Conservation (phyloP, 2,329 filamentous ascomycete species). For the Magnaporthiopsis incrustans region DNA sequence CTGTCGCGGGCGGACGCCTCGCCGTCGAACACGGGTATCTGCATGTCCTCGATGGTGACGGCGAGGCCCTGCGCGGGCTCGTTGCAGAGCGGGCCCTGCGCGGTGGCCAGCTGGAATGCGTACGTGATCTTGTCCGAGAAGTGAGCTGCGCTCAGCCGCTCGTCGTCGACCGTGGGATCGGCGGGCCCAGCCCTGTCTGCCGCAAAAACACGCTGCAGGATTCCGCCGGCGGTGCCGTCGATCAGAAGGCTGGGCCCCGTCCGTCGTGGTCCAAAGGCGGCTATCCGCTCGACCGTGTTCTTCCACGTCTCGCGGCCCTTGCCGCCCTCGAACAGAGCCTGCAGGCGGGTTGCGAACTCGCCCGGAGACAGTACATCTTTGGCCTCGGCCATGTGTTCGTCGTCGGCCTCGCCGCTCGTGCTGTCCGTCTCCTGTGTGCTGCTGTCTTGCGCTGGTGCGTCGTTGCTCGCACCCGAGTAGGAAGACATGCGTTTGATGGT, state of each 20-base stretch:
- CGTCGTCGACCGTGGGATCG: slow-evolving; percentile 36
- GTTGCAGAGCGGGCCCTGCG: slow-evolving; percentile 82
- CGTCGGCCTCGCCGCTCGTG: slow-evolving; percentile 26
- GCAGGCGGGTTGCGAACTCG: slow-evolving; percentile 71
- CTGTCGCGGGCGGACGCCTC: slow-evolving; percentile 50
- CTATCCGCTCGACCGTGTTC: slow-evolving; percentile 68
- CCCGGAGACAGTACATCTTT: slow-evolving; percentile 54
- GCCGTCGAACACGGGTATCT: slow-evolving; percentile 48
- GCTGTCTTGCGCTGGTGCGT: slow-evolving; percentile 12
- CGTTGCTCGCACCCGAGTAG: slow-evolving; percentile 47
- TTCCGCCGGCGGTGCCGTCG: slow-evolving; percentile 65
- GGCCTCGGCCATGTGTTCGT: slow-evolving; percentile 34
- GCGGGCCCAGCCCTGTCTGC: slow-evolving; percentile 16
- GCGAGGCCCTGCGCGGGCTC: slow-evolving; percentile 92
- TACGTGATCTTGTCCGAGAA: slow-evolving; percentile 87
- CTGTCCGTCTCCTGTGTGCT: slow-evolving; percentile 9
- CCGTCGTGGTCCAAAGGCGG: slow-evolving; percentile 81
- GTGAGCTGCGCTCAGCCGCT: slow-evolving; percentile 52
- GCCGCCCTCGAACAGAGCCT: slow-evolving; percentile 57
- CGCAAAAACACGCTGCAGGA: slow-evolving; percentile 63
- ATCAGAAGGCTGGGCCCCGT: slow-evolving; percentile 85
- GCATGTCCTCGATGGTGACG: slow-evolving; percentile 77
- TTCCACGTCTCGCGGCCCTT: slow-evolving; percentile 74
- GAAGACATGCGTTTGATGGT: slow-evolving; percentile 75
- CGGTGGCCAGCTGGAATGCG: slow-evolving; percentile 86